Percentiles rank a stretch among this genome's conserved stretches.
phyloP scores from a whole-genome alignment of 1,139 yeast genomes.

The Williopsis jadinii region DNA sequence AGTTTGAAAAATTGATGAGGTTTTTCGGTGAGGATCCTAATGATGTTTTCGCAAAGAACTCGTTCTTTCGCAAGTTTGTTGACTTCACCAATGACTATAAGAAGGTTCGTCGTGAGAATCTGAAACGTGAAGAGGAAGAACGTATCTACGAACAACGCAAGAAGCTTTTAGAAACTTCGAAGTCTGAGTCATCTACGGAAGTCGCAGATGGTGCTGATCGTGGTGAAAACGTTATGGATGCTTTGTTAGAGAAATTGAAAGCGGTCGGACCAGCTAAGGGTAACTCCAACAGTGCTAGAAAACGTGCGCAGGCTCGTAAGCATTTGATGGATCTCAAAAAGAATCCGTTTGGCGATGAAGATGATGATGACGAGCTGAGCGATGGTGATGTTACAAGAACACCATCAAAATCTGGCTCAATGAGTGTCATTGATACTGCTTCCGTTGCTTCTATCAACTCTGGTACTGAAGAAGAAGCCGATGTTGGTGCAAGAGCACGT shows the following conservation, averaged over 20 bases:
- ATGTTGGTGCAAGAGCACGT: constrained; percentile 55
- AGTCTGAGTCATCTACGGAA: constrained; percentile 2
- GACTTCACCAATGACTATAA: constrained; percentile 61
- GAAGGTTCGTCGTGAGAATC: constrained; percentile 56
- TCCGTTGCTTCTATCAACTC: constrained; percentile 2
- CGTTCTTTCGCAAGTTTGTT: constrained; percentile 62
- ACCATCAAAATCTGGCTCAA: constrained; percentile 1
- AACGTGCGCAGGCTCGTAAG: constrained; percentile 72
- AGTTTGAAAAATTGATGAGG: constrained; percentile 64
- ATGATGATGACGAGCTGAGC: constrained; percentile 11
- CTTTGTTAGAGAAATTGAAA: constrained; percentile 61
- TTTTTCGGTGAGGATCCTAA: constrained; percentile 72
- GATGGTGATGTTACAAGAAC: constrained; percentile 4
- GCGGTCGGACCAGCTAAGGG: constrained; percentile 68
- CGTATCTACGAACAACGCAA: constrained; percentile 61
- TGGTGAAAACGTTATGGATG: constrained; percentile 59
- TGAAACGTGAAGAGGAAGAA: constrained; percentile 65
- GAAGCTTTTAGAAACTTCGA: constrained; percentile 43
- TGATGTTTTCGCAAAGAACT: constrained; percentile 60
- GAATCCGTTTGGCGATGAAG: constrained; percentile 14
- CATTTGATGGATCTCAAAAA: constrained; percentile 40
- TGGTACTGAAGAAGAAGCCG: constrained; percentile 32
- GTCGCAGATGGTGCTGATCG: constrained; percentile 11
- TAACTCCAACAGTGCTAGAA: constrained; percentile 74
- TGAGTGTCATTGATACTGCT: constrained; percentile 6